These are phyloP conservation scores for Hypoxylon rickii DNA, from an alignment of 495 filamentous ascomycete genomes.

Conservation along the genomic window DNA sequence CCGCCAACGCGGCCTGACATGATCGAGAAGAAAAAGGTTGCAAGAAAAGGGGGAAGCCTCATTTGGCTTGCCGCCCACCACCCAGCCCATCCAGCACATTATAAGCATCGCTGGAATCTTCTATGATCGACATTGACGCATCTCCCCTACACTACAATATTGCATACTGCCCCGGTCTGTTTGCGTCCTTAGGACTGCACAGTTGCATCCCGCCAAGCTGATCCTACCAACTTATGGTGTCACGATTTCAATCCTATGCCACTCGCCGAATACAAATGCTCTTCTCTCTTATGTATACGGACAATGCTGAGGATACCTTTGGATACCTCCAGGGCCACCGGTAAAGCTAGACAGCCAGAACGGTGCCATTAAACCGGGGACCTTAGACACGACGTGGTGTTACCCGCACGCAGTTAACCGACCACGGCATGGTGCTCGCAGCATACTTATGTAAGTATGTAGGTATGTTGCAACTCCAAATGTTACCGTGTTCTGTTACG, in stretches of 20 bases:
- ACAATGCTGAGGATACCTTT: constrained; percentile 21
- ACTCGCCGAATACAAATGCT: constrained; percentile 22
- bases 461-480: constrained; percentile 16
- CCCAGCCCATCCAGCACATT: not conserved
- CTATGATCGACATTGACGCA: constrained; percentile 35
- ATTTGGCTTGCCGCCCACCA: constrained; percentile 9
- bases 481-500: constrained; percentile 24
- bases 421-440: constrained; percentile 15
- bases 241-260: constrained; percentile 26
- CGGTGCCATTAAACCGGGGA: constrained; percentile 11
- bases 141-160: constrained; percentile 24
- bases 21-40: constrained; percentile 7
- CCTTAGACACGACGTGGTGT: constrained; percentile 18
- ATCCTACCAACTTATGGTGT: constrained; percentile 29
- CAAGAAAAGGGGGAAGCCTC: constrained; percentile 22
- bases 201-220: constrained; percentile 30
- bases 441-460: too few relatives aligned
- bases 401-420: constrained; percentile 13
- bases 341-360: constrained; percentile 21
- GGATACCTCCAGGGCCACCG: too few relatives aligned
- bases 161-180: constrained; percentile 27
- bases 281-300: too few relatives aligned
- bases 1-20: constrained; percentile 10
- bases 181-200: constrained; percentile 24
- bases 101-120: constrained; percentile 32